These are phyloP conservation scores for Cardamine occulta DNA, from an alignment of 345 rosid species.

Conservation along the genomic window DNA sequence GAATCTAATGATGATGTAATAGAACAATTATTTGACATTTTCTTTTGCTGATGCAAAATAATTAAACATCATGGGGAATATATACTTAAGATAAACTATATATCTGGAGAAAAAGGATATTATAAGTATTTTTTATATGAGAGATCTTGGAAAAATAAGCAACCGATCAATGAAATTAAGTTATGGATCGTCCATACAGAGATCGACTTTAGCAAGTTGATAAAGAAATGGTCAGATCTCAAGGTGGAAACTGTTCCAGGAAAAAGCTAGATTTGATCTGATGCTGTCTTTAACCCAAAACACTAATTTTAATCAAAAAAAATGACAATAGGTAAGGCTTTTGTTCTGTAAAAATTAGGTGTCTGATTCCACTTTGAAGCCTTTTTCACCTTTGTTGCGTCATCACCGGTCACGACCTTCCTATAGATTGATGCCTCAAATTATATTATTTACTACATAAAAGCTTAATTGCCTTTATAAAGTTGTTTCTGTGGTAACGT, in stretches of 20 bases:
- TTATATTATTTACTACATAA: constrained; percentile 6
- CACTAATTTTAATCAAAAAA: constrained; percentile 21
- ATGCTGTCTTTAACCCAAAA: constrained; percentile 37
- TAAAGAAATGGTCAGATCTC: constrained; percentile 44
- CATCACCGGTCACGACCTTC: constrained; percentile 37
- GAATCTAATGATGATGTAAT: neutral
- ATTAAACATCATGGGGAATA: neutral
- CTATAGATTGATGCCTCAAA: constrained; percentile 33
- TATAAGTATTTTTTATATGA: neutral
- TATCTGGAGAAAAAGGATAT: neutral
- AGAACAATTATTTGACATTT: neutral
- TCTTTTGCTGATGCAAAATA: neutral
- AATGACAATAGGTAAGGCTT: constrained; percentile 34
- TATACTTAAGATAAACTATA: constrained; percentile 4
- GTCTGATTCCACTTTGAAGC: constrained; percentile 39
- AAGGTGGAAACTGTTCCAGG: constrained; percentile 38
- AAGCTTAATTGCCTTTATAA: constrained; percentile 27
- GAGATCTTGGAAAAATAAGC: constrained; percentile 18
- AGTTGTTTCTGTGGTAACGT: constrained; percentile 29
- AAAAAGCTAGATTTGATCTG: constrained; percentile 46
- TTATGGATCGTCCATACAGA: constrained; percentile 31
- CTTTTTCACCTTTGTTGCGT: constrained; percentile 42
- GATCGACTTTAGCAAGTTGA: constrained; percentile 43
- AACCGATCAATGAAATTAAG: constrained; percentile 20
- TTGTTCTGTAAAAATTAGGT: constrained; percentile 43